These are phyloP conservation scores for Thymus mandschuricus DNA, from an alignment of 257 asterid genomes.

Conservation along the genomic window DNA sequence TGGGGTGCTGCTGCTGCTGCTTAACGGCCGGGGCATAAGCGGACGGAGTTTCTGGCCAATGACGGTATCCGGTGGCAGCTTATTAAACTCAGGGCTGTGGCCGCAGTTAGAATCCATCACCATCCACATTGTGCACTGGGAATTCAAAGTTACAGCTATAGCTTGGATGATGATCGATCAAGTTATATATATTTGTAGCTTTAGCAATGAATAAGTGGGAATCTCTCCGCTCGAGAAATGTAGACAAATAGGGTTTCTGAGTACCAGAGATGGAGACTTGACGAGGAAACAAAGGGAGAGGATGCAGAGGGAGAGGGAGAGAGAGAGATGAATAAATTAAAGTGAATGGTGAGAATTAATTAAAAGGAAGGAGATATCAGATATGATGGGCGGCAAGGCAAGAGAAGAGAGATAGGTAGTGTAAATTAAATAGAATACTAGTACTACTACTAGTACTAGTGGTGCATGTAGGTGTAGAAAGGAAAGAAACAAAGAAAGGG, in stretches of 20 bases:
- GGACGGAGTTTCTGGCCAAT: conserved; percentile 39
- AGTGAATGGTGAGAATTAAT: neutral
- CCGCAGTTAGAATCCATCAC: conserved; percentile 22
- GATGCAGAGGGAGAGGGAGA: conserved; percentile 20
- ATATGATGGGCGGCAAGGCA: no score
- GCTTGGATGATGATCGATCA: no score
- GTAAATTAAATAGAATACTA: no score
- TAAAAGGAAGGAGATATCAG: no score
- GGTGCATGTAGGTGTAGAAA: no score
- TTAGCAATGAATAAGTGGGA: conserved; percentile 22
- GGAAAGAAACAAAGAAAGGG: neutral
- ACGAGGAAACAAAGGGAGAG: conserved; percentile 44
- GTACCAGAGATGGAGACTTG: conserved; percentile 47
- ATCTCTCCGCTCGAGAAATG: conserved; percentile 32
- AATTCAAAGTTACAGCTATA: no score
- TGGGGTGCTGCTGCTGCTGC: neutral
- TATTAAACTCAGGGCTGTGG: conserved; percentile 22
- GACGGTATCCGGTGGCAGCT: conserved; percentile 8
- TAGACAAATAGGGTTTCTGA: conserved; percentile 42
- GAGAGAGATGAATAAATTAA: neutral
- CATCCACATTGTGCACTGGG: conserved; percentile 39
- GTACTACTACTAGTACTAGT: no score
- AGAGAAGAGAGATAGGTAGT: no score
- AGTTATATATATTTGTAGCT: neutral
- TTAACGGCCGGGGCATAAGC: conserved; percentile 40